A percentile compares a stretch with the other conserved stretches of the same genome.
Evolutionary conservation across 1,284 basidiomycete genomes (phyloP).

Genomic region (Stygiomarasmius scandens): DNA sequence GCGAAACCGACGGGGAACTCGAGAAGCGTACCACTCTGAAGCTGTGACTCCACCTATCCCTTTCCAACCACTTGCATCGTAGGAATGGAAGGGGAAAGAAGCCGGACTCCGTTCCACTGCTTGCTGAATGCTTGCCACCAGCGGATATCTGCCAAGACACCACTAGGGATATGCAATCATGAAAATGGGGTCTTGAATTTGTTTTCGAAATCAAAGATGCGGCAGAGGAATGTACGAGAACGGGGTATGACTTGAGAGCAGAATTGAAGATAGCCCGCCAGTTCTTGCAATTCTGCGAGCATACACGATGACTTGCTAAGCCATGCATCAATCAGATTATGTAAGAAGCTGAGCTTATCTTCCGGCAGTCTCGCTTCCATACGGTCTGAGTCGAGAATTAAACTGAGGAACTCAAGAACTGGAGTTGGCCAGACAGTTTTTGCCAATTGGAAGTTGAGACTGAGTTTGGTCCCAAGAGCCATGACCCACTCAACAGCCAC

Average conservation of each 20-base stretch:
- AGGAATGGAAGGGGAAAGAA: constrained; percentile 22
- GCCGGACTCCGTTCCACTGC: constrained; percentile 34
- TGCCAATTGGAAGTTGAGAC: constrained; percentile 28
- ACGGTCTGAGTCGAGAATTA: constrained; percentile 30
- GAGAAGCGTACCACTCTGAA: constrained; percentile 25
- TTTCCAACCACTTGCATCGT: constrained; percentile 32
- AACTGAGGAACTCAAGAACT: constrained; percentile 31
- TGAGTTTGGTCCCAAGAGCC: constrained; percentile 24
- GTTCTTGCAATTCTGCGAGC: constrained; percentile 26
- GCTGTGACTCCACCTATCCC: constrained; percentile 26
- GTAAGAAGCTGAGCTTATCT: constrained; percentile 27
- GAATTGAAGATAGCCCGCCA: constrained; percentile 32
- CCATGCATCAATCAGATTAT: constrained; percentile 20
- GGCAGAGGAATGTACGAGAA: constrained; percentile 30
- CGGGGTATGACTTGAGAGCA: constrained; percentile 34
- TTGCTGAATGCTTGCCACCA: constrained; percentile 32
- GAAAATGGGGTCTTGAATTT: constrained; percentile 26
- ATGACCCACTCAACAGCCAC: constrained; percentile 28
- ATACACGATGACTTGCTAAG: constrained; percentile 6
- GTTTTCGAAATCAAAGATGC: constrained; percentile 27
- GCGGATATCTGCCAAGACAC: constrained; percentile 19
- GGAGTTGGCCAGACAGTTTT: constrained; percentile 28
- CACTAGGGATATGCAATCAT: constrained; percentile 22
- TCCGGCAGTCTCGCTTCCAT: constrained; percentile 36
- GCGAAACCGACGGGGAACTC: constrained; percentile 22